Conservation (phyloP, 2,329 filamentous ascomycete genomes). For the Colletotrichum caudatum region DNA sequence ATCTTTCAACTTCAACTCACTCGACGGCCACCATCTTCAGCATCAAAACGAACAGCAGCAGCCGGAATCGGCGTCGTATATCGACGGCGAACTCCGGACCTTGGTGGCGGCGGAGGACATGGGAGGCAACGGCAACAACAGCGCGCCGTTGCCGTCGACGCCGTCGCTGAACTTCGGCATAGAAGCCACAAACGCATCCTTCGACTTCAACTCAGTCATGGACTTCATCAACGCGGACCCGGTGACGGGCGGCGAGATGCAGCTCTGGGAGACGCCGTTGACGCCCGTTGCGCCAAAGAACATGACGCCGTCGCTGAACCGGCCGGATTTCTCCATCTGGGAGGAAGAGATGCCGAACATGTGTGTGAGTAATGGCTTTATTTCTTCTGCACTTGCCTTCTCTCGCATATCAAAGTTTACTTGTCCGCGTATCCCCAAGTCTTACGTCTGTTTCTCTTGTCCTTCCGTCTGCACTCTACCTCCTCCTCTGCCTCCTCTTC, state of each 20-base stretch:
- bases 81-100: constrained; percentile 12
- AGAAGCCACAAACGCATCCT: constrained; percentile 46
- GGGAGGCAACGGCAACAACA: constrained; percentile 1
- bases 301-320: constrained; percentile 20
- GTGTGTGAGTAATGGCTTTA: constrained; percentile 15
- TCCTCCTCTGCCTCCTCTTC: background rate
- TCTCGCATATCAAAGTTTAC: background rate
- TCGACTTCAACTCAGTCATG: constrained; percentile 47
- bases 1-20: constrained; percentile 34
- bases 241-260: constrained; percentile 32
- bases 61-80: constrained; percentile 12
- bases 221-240: constrained; percentile 38
- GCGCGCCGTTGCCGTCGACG: constrained; percentile 43
- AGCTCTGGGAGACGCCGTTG: constrained; percentile 38
- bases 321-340: constrained; percentile 4
- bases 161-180: constrained; percentile 36
- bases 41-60: constrained; percentile 24
- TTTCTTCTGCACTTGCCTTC: background rate
- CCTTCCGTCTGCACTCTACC: too few species aligned
- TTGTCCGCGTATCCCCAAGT: background rate
- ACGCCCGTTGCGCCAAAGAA: constrained; percentile 20
- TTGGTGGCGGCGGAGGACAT: constrained; percentile 22
- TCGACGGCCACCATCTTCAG: constrained; percentile 12
- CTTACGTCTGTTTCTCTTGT: background rate
- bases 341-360: constrained; percentile 21